Evolutionary conservation across 257 asterid species (phyloP).

Genomic region (Gentiana straminea): DNA sequence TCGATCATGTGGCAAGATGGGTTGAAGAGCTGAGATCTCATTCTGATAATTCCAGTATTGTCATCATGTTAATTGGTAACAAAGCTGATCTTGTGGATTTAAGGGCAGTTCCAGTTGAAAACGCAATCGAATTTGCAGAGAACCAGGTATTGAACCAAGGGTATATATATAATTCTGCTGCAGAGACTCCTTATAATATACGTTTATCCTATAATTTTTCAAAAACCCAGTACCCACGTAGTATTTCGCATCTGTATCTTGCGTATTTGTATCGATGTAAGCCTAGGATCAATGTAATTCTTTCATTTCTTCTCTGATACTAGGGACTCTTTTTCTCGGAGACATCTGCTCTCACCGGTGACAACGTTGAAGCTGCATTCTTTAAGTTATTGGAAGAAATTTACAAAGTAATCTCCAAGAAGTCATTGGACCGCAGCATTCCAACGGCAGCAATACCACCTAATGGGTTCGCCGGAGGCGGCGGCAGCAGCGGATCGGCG

Average conservation of each 20-base stretch:
- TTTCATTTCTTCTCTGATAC: no score
- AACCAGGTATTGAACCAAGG: constrained; percentile 9
- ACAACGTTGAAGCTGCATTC: constrained; percentile 49
- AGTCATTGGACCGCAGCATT: constrained; percentile 29
- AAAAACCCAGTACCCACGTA: no score
- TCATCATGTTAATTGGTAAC: constrained; percentile 48
- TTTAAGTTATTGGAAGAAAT: constrained; percentile 44
- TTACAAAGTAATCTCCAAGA: constrained; percentile 39
- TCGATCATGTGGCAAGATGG: constrained; percentile 60
- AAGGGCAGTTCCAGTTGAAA: constrained; percentile 46
- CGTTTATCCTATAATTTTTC: no score
- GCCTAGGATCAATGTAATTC: no score
- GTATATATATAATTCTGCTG: no score
- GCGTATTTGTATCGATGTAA: no score
- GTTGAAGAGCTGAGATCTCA: constrained; percentile 61
- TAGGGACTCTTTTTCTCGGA: constrained; percentile 42
- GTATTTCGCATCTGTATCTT: no score
- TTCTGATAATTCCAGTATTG: constrained; percentile 36
- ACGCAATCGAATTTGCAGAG: constrained; percentile 50
- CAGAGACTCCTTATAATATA: no score
- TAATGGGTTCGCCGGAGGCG: constrained; percentile 1
- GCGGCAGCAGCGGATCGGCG: neutral
- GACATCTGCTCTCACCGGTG: constrained; percentile 52
- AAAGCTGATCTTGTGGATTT: constrained; percentile 48
- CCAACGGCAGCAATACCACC: constrained; percentile 7